Conservation (phyloP, 73 alveolate species). For the Symbiodinium natans region DNA sequence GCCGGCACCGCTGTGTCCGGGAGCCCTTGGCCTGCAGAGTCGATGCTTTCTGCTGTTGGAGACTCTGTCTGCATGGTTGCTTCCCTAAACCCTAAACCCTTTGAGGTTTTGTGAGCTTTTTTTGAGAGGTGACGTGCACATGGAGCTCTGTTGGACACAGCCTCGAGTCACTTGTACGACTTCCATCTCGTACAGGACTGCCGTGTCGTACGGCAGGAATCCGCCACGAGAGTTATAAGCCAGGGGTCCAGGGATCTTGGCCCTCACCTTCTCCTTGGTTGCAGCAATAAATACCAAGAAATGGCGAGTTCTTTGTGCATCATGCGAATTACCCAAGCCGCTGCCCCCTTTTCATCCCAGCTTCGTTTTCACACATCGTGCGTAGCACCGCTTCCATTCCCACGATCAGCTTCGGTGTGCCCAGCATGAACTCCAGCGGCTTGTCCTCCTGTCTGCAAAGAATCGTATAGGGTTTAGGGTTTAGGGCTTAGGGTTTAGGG, state of each 20-base stretch:
- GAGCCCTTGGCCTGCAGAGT: too few species aligned
- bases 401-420: slow-evolving; percentile 35
- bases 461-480: too few species aligned
- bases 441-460: slow-evolving; percentile 28
- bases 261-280: slow-evolving; percentile 60
- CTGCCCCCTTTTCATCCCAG: too few species aligned
- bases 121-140: too few species aligned
- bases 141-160: background rate
- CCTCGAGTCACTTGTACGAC: slow-evolving; percentile 51
- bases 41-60: too few species aligned
- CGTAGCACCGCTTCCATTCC: slow-evolving; percentile 80
- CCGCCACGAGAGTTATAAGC: slow-evolving; percentile 57
- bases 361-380: slow-evolving; percentile 43
- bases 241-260: slow-evolving; percentile 67
- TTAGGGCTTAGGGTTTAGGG: too few species aligned
- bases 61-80: too few species aligned
- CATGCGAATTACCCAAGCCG: too few species aligned
- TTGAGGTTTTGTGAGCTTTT: too few species aligned
- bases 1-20: too few species aligned
- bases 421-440: slow-evolving; percentile 70
- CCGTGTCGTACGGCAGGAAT: slow-evolving; percentile 67
- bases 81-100: too few species aligned
- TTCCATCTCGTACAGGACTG: slow-evolving; percentile 61
- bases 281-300: background rate
- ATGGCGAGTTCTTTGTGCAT: too few species aligned